These are phyloP conservation scores for Geotrichum fermentans DNA, from an alignment of 1,139 yeast species.

Conservation along the genomic window DNA sequence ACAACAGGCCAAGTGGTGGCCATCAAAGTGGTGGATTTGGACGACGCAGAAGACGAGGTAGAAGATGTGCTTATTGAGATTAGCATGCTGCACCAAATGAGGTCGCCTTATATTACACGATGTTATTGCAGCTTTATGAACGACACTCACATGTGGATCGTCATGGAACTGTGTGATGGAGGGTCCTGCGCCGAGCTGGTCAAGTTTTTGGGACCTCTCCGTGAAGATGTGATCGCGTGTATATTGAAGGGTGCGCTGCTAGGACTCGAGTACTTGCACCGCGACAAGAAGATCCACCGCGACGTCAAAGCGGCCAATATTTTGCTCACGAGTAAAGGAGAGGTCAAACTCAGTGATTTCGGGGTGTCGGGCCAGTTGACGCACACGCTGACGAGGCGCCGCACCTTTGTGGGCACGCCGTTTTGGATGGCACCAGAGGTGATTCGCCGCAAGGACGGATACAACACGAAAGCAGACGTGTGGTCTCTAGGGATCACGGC, in stretches of 20 bases:
- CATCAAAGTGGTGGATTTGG: constrained; percentile 66
- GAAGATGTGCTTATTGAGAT: constrained; percentile 68
- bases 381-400: constrained; percentile 67
- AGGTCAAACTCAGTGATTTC: constrained; percentile 91
- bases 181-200: constrained; percentile 77
- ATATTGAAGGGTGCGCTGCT: constrained; percentile 50
- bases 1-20: constrained; percentile 52
- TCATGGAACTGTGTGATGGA: constrained; percentile 91
- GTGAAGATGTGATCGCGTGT: constrained; percentile 15
- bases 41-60: constrained; percentile 68
- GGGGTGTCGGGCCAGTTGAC: constrained; percentile 91
- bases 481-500: constrained; percentile 91
- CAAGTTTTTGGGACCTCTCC: constrained; percentile 16
- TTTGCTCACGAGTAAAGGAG: constrained; percentile 59
- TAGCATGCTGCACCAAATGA: constrained; percentile 59
- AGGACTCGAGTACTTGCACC: constrained; percentile 69
- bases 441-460: constrained; percentile 44
- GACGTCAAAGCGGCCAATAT: constrained; percentile 86
- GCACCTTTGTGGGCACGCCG: constrained; percentile 96
- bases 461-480: constrained; percentile 83
- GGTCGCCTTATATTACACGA: constrained; percentile 57
- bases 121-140: constrained; percentile 60
- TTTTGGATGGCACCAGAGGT: constrained; percentile 99
- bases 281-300: constrained; percentile 76
- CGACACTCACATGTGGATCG: constrained; percentile 72